Base-by-base conservation (phyloP, 2,329 filamentous ascomycete species). In the Penicillium sp. region DNA sequence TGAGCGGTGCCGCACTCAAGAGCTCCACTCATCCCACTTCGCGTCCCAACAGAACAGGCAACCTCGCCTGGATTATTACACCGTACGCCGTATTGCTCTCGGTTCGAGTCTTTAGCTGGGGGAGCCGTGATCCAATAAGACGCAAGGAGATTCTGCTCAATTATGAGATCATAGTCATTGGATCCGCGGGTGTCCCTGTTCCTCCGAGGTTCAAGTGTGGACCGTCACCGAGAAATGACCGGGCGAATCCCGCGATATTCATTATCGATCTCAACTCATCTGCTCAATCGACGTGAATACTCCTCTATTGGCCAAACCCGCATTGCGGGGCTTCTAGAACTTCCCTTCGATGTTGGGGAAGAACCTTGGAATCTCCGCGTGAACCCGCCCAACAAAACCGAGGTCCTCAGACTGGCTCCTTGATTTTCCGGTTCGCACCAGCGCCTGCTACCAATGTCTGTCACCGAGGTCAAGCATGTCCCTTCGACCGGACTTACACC, bases 11-110 rank as follows among this genome's bases (percentile, higher is more conserved):
- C 35, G 11, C 35, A 37, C 6, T 22, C 18, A n/a, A 10, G 10
- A 40, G 38, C 42, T 50, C 55, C 53, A 56, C 53, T 38, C 40
- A 50, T 56, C 51, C 53, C 53, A 54, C 51, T 52, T 52, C 41
- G 49, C 18, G 40, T 38, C 52, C 46, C 52, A 52, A 46, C 52
- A 47, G 36, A 51, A 45, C 23, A 39, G 31, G 35, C 34, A 20
- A 20, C 28, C 20, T 27, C 20, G 29, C 22, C 24, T 27, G 18
- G 10, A 32, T 38, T 24, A 10, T 44, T 31, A 37, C 34, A 8
- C 24, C 5, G 35, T 24, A 31, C 16, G 8, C 8, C 24, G 31
- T 34, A 34, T 18, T 3, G 31, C 14, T 32, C 14, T 32, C 29
- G 29, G 29, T 8, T 9, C n/a, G 14, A 32, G 7, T 32, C n/a